Evolutionary conservation across 345 rosid species (phyloP), one percentile per base, ranked within the genome.

Genomic region (Cardamine occulta): DNA sequence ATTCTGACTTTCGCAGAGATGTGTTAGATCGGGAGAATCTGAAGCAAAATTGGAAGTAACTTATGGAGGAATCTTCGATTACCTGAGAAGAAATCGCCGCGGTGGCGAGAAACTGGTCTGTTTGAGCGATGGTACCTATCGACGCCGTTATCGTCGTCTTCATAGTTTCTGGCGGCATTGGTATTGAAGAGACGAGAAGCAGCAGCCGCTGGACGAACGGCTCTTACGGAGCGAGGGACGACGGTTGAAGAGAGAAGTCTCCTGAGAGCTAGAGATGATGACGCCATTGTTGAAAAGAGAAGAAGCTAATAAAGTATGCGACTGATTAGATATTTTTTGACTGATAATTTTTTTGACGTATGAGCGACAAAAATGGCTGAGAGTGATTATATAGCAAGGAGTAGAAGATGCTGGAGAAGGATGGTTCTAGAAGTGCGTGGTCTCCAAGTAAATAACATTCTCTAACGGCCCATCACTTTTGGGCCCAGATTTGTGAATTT

Each of bases 131-230:
- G 69, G 13, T 13, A 39, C 12, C 9, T 13, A 3, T 51, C 75
- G 0, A 9, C 76, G 1, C 51, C 74, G 19, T 19, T 19, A 19
- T 19, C 19, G 19, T 19, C 19, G n/a, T 47, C 37, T 8, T 74
- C 69, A 32, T 17, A 70, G 28, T 74, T 26, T 44, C 70, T 76
- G 4, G 66, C 53, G 1, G 84, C 70, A 26, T 78, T 78, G 21
- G 80, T 80, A 59, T 75, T 84, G 68, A 82, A 78, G 55, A 82
- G 82, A 18, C 84, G 80, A 58, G 73, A 58, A 19, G 70, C 49
- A 19, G 70, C 49, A 24, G 79, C 74, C 3, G 45, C 67, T 3
- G 79, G 42, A 5, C 82, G 82, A 28, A 78, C 12, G 7, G 49
- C 0, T n/a, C 68, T 66, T 0, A 76, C 1, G 8, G 75, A 55